These are phyloP conservation scores for Cicer judaicum DNA, from an alignment of 306 rosid genomes.

Conservation along the genomic window DNA sequence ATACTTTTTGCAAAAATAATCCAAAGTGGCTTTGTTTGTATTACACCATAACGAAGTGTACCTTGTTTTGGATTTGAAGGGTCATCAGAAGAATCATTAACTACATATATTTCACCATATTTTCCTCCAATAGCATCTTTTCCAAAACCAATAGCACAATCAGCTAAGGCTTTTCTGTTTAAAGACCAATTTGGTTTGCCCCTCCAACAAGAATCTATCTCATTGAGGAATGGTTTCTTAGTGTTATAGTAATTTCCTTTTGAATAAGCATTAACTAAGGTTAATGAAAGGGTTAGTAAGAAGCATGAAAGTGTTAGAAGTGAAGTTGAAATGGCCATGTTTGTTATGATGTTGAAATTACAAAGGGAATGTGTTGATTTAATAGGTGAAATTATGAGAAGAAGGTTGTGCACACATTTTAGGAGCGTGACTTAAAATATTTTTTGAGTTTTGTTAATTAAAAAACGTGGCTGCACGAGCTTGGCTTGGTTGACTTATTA, in stretches of 20 bases:
- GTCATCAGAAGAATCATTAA: conserved; percentile 68
- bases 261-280: conserved; percentile 43
- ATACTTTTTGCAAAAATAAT: conserved; percentile 63
- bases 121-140: conserved; percentile 76
- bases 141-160: conserved; percentile 80
- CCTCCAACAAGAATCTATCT: conserved; percentile 79
- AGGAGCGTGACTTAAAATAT: conserved; percentile 34
- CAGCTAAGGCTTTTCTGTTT: conserved; percentile 67
- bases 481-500: conserved; percentile 46
- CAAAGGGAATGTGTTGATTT: conserved; percentile 29
- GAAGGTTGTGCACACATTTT: conserved; percentile 66
- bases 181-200: conserved; percentile 61
- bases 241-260: conserved; percentile 27
- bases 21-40: conserved; percentile 77
- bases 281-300: conserved; percentile 48
- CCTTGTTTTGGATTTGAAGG: conserved; percentile 69
- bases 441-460: conserved; percentile 33
- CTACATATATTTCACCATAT: conserved; percentile 60
- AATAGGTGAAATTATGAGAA: conserved; percentile 33
- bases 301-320: conserved; percentile 48
- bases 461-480: conserved; percentile 71
- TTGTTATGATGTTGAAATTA: not conserved
- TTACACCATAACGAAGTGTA: conserved; percentile 79
- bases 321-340: conserved; percentile 52
- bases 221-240: conserved; percentile 48